Percentiles rank a stretch among this genome's conserved stretches.
Conservation (phyloP, 2,329 filamentous ascomycete genomes). For the Mariannaea elegans region DNA sequence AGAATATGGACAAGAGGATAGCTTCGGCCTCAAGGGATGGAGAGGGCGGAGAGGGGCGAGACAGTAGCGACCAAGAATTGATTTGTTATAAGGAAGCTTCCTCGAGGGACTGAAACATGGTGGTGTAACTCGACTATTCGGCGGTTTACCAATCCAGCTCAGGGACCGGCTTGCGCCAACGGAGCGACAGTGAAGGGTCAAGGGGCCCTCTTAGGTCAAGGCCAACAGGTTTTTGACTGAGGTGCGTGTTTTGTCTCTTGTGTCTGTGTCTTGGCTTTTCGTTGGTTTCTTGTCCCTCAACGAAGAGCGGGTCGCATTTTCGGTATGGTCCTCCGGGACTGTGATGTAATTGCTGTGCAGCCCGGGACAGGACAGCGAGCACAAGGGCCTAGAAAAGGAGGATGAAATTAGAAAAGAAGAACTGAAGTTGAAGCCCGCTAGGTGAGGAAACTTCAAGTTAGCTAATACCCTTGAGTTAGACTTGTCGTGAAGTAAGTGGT, state of each 20-base stretch:
- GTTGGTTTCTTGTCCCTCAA: slow-evolving; percentile 12
- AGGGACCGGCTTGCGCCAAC: slow-evolving; percentile 27
- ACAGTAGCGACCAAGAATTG: slow-evolving; percentile 5
- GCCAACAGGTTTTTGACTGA: not conserved
- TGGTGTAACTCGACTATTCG: slow-evolving; percentile 45
- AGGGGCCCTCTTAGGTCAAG: not conserved
- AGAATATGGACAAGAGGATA: slow-evolving; percentile 7
- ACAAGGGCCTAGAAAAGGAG: not conserved
- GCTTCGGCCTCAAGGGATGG: slow-evolving; percentile 8
- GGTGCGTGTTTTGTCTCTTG: not conserved
- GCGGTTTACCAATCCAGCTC: slow-evolving; percentile 41
- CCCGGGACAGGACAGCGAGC: not conserved
- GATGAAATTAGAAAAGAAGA: not conserved
- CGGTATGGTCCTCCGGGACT: not conserved
- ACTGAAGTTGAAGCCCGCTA: not conserved
- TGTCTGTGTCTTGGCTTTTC: slow-evolving; percentile 6
- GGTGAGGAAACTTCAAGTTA: not conserved
- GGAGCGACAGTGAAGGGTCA: slow-evolving; percentile 2
- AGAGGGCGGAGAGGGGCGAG: slow-evolving; percentile 12
- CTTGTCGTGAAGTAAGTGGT: too few relatives aligned
- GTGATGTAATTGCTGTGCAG: slow-evolving; percentile 15
- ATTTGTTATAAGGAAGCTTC: slow-evolving; percentile 38
- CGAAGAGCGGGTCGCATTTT: slow-evolving; percentile 15
- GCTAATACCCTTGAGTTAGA: too few relatives aligned
- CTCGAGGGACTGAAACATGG: slow-evolving; percentile 47